Evolutionary conservation across 345 rosid species (phyloP).

Genomic region (Melaleuca quinquenervia): DNA sequence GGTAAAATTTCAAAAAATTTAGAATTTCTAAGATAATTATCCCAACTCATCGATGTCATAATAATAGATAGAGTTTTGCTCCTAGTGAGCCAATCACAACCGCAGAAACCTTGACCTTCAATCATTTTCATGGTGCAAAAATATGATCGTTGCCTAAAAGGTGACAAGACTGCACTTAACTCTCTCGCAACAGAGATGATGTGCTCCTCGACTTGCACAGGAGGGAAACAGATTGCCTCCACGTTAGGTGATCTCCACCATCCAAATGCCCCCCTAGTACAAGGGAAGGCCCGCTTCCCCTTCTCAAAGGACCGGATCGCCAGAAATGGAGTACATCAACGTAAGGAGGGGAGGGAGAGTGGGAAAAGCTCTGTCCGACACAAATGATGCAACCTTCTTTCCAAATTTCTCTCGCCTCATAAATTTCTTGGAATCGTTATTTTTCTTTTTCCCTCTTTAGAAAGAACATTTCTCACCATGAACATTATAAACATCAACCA

Average conservation of each 20-base stretch:
- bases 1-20: too few relatives aligned
- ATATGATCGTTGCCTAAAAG: not conserved
- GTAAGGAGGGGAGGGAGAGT: too few relatives aligned
- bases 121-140: not conserved
- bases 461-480: not conserved
- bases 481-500: not conserved
- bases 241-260: too few relatives aligned
- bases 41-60: too few relatives aligned
- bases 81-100: not conserved
- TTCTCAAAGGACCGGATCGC: too few relatives aligned
- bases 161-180: not conserved
- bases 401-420: not conserved
- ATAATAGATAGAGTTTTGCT: not conserved
- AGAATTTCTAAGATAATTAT: too few relatives aligned
- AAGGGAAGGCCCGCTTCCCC: too few relatives aligned
- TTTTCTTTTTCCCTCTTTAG: not conserved
- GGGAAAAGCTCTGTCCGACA: not conserved
- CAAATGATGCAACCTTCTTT: not conserved
- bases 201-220: not conserved
- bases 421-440: not conserved
- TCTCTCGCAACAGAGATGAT: not conserved
- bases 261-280: too few relatives aligned
- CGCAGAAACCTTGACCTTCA: not conserved
- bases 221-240: too few relatives aligned
- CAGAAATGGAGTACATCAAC: too few relatives aligned